Evolutionary conservation across 164 flowering plant species (phyloP).

Genomic region (Magnolia changhungtana): DNA sequence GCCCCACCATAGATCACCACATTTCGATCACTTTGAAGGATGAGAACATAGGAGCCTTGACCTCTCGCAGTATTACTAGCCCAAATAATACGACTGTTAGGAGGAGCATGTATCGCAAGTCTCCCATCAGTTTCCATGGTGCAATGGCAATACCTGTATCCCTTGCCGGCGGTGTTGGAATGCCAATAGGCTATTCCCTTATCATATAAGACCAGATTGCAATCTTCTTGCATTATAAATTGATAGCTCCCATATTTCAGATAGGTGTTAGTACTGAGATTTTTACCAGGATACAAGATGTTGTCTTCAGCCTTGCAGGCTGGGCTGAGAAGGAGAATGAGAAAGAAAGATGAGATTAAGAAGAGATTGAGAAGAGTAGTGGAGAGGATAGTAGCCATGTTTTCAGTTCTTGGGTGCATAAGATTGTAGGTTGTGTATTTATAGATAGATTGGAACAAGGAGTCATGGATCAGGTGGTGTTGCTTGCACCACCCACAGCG

Average conservation of each 20-base stretch:
- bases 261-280: not conserved
- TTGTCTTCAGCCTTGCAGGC: not conserved
- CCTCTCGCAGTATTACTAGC: not conserved
- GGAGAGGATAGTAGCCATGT: not conserved
- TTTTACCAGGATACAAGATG: constrained; percentile 2
- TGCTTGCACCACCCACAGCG: no score
- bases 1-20: constrained; percentile 1
- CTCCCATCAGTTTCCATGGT: not conserved
- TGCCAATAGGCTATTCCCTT: not conserved
- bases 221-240: not conserved
- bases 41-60: not conserved
- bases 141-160: not conserved
- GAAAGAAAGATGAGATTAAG: not conserved
- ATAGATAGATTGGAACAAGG: no score
- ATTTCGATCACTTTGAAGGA: not conserved
- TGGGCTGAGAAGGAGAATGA: not conserved
- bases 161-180: not conserved
- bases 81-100: not conserved
- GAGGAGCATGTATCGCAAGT: not conserved
- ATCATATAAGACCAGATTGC: constrained; percentile 8
- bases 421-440: not conserved
- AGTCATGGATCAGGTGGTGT: no score
- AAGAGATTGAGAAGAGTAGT: not conserved
- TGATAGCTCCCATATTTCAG: not conserved
- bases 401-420: not conserved